Conservation (phyloP, 2,329 filamentous ascomycete genomes). For the Hypoxylon rubiginosum region DNA sequence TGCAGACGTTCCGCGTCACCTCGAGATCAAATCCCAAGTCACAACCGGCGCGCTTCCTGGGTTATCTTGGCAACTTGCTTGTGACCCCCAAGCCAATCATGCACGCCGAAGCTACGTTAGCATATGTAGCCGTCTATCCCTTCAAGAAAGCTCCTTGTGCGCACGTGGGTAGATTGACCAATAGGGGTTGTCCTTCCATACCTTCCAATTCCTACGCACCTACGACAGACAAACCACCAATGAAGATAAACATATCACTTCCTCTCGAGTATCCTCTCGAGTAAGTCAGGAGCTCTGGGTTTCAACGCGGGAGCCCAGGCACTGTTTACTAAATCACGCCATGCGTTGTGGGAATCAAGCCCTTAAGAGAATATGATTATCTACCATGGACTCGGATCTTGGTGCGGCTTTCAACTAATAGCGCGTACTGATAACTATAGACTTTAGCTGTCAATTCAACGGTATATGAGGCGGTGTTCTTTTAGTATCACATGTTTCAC, state of each 20-base stretch:
- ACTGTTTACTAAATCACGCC: conserved; percentile 20
- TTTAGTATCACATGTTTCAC: background rate
- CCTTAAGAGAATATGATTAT: conserved; percentile 3
- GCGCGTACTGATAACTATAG: background rate
- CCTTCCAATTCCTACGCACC: conserved; percentile 24
- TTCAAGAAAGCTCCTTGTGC: conserved; percentile 33
- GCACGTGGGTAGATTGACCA: conserved; percentile 42
- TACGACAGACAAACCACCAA: conserved; percentile 18
- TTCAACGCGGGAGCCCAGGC: conserved; percentile 5
- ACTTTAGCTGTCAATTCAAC: background rate
- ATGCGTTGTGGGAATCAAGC: conserved; percentile 24
- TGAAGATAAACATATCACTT: conserved; percentile 14
- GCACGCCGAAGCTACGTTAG: conserved; percentile 19
- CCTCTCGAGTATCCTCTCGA: background rate
- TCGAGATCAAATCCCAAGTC: conserved; percentile 16
- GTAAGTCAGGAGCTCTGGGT: background rate
- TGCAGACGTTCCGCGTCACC: conserved; percentile 22
- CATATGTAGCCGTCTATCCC: conserved; percentile 30
- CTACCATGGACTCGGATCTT: background rate
- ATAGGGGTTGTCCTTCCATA: conserved; percentile 20
- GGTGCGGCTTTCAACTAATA: background rate
- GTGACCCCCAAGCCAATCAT: conserved; percentile 39
- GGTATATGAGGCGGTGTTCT: background rate
- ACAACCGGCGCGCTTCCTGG: conserved; percentile 15
- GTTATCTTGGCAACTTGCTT: conserved; percentile 8